Conservation (phyloP, 2,329 filamentous ascomycete genomes). For the Penicillium sp. region DNA sequence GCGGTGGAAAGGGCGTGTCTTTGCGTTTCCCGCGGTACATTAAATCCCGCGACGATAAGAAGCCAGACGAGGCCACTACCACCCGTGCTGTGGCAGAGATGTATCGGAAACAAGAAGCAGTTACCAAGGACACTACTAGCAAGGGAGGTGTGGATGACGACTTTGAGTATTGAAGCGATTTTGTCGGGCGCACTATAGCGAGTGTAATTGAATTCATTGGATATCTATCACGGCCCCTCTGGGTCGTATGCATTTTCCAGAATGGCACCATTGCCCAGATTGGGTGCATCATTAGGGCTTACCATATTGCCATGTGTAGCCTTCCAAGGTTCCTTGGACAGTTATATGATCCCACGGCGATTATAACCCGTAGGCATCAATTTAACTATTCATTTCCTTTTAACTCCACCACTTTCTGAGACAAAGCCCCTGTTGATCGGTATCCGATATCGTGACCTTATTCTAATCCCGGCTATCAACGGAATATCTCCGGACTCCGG, state of each 20-base stretch:
- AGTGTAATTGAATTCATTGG: constrained; percentile 8
- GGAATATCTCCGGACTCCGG: constrained; percentile 6
- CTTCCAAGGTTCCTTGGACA: not conserved
- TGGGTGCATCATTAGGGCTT: not conserved
- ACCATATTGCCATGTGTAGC: not conserved
- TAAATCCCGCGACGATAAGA: constrained; percentile 90
- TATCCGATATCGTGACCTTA: not conserved
- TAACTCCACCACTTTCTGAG: not conserved
- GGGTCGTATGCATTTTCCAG: not conserved
- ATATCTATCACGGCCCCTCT: not conserved
- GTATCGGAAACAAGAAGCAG: constrained; percentile 92
- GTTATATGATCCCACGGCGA: not conserved
- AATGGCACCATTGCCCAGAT: not conserved
- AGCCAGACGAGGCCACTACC: constrained; percentile 82
- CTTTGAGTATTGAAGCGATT: constrained; percentile 75
- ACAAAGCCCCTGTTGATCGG: not conserved
- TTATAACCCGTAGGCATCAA: not conserved
- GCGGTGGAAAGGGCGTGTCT: constrained; percentile 74
- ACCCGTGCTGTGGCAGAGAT: constrained; percentile 89
- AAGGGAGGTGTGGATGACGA: constrained; percentile 94
- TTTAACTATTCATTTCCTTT: not conserved
- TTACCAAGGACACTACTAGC: constrained; percentile 75
- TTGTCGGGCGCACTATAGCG: not conserved
- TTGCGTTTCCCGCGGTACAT: constrained; percentile 92
- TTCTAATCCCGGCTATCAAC: constrained; percentile 10